Evolutionary conservation across 768 basidiomycete species (phyloP).

Genomic region (Tylopilus cervinicoccineus): DNA sequence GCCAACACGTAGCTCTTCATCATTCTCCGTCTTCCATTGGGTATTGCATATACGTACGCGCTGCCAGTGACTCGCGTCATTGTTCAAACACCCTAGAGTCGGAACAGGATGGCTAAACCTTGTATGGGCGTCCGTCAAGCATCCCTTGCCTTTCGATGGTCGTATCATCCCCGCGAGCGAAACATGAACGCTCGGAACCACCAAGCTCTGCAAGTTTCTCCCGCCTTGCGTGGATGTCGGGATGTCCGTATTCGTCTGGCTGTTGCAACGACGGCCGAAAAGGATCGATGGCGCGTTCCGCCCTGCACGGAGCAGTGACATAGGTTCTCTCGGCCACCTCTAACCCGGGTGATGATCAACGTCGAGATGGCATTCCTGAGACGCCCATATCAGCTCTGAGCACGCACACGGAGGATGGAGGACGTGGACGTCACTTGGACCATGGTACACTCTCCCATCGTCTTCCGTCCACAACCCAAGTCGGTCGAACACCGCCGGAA

Average conservation of each 20-base stretch:
- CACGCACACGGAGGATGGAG: background rate
- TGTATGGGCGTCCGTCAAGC: background rate
- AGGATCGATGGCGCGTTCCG: background rate
- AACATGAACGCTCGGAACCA: background rate
- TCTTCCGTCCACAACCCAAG: constrained; percentile 1
- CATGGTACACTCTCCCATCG: background rate
- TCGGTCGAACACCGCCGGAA: too few species aligned
- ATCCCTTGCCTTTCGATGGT: constrained; percentile 2
- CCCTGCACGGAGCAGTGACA: constrained; percentile 1
- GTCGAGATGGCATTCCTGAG: constrained; percentile 1
- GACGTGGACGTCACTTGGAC: background rate
- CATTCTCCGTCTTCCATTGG: background rate
- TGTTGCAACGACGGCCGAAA: background rate
- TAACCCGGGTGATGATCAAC: background rate
- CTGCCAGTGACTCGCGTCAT: background rate
- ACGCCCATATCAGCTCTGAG: background rate
- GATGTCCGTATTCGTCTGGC: background rate
- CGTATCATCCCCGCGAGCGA: background rate
- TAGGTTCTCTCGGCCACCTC: background rate
- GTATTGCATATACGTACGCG: background rate
- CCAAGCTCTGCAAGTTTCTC: constrained; percentile 1
- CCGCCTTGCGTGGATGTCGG: constrained; percentile 3
- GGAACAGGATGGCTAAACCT: constrained; percentile 14
- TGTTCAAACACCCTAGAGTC: background rate
- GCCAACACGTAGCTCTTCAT: background rate